A percentile compares a stretch with the other conserved stretches of the same genome.
These are phyloP conservation scores for Linderina pennispora DNA, from an alignment of 192 early-diverging fungal genomes.

Conservation along the genomic window DNA sequence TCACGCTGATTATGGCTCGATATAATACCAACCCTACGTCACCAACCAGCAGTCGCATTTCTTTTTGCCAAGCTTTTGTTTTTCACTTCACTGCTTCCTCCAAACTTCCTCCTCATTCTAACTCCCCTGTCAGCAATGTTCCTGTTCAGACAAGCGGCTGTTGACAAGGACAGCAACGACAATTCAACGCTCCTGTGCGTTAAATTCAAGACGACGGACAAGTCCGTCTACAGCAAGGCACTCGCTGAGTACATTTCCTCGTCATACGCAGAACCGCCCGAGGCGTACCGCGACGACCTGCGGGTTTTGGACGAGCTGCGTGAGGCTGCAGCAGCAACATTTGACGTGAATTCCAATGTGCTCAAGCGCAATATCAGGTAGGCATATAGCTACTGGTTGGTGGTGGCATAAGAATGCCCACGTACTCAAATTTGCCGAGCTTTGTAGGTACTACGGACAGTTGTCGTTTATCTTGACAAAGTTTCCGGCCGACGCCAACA, in stretches of 20 bases:
- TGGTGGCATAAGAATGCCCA: not conserved
- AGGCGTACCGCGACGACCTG: conserved; percentile 82
- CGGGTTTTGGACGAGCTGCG: conserved; percentile 71
- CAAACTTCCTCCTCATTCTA: not conserved
- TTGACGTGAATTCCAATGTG: conserved; percentile 52
- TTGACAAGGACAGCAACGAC: conserved; percentile 25
- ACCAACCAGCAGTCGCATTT: too few species aligned
- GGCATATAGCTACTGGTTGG: conserved; percentile 40
- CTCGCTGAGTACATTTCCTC: conserved; percentile 67
- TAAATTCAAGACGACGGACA: conserved; percentile 39
- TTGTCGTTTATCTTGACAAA: conserved; percentile 76
- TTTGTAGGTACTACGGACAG: conserved; percentile 74
- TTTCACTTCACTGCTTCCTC: not conserved
- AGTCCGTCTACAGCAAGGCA: conserved; percentile 15
- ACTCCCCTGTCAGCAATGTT: conserved; percentile 11
- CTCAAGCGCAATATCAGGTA: conserved; percentile 54
- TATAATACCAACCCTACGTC: too few species aligned
- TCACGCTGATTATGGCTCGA: too few species aligned
- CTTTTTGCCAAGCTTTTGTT: too few species aligned
- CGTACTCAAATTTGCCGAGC: not conserved
- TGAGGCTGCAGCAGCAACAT: conserved; percentile 60
- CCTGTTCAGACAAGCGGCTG: conserved; percentile 16
- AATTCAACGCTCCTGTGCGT: conserved; percentile 29
- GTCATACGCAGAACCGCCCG: conserved; percentile 80
- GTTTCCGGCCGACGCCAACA: conserved; percentile 79